Evolutionary conservation across 2,329 filamentous ascomycete species (phyloP), one percentile per base, ranked within the genome.

Genomic region (Neofusicoccum laricinum): DNA sequence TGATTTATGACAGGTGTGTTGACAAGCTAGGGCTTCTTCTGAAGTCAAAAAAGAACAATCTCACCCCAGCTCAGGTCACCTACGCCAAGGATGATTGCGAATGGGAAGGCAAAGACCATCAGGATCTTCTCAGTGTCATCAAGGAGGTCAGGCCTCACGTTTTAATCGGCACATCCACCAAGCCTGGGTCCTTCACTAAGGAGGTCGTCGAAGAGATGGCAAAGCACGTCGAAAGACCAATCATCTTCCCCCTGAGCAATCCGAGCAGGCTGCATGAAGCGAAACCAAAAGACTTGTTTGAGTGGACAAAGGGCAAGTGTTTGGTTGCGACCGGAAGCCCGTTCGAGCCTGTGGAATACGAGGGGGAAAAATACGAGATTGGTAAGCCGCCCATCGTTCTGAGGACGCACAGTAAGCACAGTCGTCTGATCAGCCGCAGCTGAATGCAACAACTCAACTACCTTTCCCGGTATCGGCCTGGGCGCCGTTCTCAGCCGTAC

Each of bases 371-470:
- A 69, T 83, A 83, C 63, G 84, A 86, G 46, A 82, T 88, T 17
- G 80, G 82, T 84, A 61, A 61, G 43, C 17, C 34, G 21, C 71
- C 78, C 72, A 10, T 38, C 8, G 8, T 21, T 40, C 40, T 45
- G 19, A 30, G 25, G 25, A 30, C 7, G 7, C 5, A 30, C 25
- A 30, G 25, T 30, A 30, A 30, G 25, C 25, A 30, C 25, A 6
- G 25, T 30, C 7, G 25, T 30, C 25, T 30, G 36, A n/a, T 19
- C 7, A 30, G 1, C 21, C 2, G 14, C 84, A 71, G 91, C 91
- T 25, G 92, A 96, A 76, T 96, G 93, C 79, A 96, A 96, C 79
- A 96, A 96, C 78, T 90, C 88, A 0, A 90, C 91, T 38, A 90
- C 90, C 15, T 96, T 96, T 75, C 92, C 92, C 0, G 92, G 92